Conservation (phyloP, 768 basidiomycete species). For the Tephrocybe sp. region DNA sequence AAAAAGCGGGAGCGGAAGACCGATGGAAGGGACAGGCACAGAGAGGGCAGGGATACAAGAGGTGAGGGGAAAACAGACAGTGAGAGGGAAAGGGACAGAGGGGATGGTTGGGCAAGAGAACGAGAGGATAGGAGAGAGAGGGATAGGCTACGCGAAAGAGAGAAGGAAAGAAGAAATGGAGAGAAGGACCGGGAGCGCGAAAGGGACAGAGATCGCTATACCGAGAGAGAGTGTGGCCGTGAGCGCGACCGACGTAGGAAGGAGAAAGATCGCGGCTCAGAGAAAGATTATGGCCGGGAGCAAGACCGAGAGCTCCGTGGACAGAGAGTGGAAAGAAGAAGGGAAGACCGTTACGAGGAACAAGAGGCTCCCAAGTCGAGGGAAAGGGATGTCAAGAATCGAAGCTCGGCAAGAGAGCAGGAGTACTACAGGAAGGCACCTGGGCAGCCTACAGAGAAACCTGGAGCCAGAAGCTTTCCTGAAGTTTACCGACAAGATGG, state of each 20-base stretch:
- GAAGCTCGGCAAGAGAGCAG: constrained; percentile 6
- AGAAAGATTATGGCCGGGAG: background rate
- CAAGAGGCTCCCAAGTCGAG: constrained; percentile 16
- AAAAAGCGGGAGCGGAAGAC: background rate
- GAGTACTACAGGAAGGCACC: constrained; percentile 15
- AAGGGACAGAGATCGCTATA: constrained; percentile 10
- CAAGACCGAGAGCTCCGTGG: background rate
- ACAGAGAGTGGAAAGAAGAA: constrained; percentile 7
- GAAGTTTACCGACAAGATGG: background rate
- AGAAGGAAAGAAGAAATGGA: constrained; percentile 18
- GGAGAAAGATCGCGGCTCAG: constrained; percentile 7
- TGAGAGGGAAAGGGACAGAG: constrained; percentile 24
- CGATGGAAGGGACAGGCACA: background rate
- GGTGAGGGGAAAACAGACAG: background rate
- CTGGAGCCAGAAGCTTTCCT: background rate
- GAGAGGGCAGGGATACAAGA: background rate
- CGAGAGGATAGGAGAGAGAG: constrained; percentile 17
- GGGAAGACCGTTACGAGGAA: constrained; percentile 5
- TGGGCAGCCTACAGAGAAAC: background rate
- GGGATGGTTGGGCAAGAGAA: constrained; percentile 21
- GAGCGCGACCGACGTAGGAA: constrained; percentile 16
- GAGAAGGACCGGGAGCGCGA: constrained; percentile 12
- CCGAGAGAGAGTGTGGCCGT: constrained; percentile 1
- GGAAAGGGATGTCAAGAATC: constrained; percentile 14
- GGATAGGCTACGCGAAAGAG: constrained; percentile 9